Conservation (phyloP, 2,329 filamentous ascomycete species). For the Colletotrichum spaethianum region DNA sequence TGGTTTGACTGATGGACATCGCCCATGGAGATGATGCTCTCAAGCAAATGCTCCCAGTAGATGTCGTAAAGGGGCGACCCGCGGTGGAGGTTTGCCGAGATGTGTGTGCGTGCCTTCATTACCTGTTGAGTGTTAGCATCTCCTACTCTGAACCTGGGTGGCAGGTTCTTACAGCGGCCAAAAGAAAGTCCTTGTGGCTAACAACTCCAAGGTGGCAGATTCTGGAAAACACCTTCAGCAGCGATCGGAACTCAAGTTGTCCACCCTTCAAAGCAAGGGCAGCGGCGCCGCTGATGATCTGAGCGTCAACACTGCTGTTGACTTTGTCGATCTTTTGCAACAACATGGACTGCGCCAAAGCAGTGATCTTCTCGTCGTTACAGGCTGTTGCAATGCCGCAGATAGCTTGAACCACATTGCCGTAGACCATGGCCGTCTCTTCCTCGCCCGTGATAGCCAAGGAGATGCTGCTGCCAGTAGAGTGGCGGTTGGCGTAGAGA, state of each 20-base stretch:
- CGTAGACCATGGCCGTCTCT: slow-evolving; percentile 82
- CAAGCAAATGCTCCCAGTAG: slow-evolving; percentile 87
- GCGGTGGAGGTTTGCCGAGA: slow-evolving; percentile 78
- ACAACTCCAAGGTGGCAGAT: slow-evolving; percentile 81
- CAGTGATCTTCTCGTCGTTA: slow-evolving; percentile 92
- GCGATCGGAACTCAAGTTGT: slow-evolving; percentile 84
- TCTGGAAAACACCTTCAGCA: slow-evolving; percentile 87
- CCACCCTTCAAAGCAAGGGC: slow-evolving; percentile 83
- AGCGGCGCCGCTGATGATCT: slow-evolving; percentile 87
- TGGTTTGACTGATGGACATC: slow-evolving; percentile 84
- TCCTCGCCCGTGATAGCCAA: slow-evolving; percentile 82
- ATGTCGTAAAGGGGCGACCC: slow-evolving; percentile 84
- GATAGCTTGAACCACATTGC: slow-evolving; percentile 94
- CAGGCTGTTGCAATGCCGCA: slow-evolving; percentile 88
- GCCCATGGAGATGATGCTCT: slow-evolving; percentile 90
- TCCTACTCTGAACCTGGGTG: too few species aligned
- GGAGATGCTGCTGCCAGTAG: slow-evolving; percentile 84
- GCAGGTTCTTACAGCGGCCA: slow-evolving; percentile 76
- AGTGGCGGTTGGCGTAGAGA: slow-evolving; percentile 69
- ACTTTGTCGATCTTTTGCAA: slow-evolving; percentile 95
- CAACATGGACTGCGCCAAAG: slow-evolving; percentile 93
- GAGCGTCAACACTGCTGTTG: slow-evolving; percentile 83
- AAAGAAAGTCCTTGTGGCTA: slow-evolving; percentile 75
- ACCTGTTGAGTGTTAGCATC: slow-evolving; percentile 61
- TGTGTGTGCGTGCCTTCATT: slow-evolving; percentile 82